phyloP scores from a whole-genome alignment of 495 filamentous ascomycete species.

The Penicillium diatomitis region DNA sequence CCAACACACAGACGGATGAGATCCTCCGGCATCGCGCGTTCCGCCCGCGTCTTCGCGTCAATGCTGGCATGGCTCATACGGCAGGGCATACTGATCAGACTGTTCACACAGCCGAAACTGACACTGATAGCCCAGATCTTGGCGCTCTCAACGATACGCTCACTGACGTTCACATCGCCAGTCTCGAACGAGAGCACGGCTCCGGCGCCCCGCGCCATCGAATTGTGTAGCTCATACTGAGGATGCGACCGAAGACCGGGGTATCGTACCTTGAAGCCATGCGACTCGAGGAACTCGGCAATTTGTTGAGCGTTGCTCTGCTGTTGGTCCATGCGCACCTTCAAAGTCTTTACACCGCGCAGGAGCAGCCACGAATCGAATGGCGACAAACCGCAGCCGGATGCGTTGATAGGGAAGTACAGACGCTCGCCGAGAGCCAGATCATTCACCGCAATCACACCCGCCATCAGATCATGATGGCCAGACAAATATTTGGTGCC shows the following conservation, averaged over 20 bases:
- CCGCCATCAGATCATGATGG: slow-evolving; percentile 98
- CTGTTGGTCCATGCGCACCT: slow-evolving; percentile 97
- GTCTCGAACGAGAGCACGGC: slow-evolving; percentile 96
- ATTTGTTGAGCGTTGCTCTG: slow-evolving; percentile 85
- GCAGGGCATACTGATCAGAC: slow-evolving; percentile 97
- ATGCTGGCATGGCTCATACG: slow-evolving; percentile 99
- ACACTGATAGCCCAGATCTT: slow-evolving; percentile 91
- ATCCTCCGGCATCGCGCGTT: slow-evolving; percentile 90
- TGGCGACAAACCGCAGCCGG: slow-evolving; percentile 85
- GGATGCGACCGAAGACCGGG: slow-evolving; percentile 89
- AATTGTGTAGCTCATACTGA: slow-evolving; percentile 92
- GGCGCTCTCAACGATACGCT: slow-evolving; percentile 89
- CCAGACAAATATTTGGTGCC: slow-evolving; percentile 97
- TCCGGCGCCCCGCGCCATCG: slow-evolving; percentile 86
- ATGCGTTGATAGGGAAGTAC: slow-evolving; percentile 93
- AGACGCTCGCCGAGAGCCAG: slow-evolving; percentile 72
- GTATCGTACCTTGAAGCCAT: slow-evolving; percentile 91
- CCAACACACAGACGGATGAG: slow-evolving; percentile 92
- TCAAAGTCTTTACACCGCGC: slow-evolving; percentile 89
- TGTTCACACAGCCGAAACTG: slow-evolving; percentile 96
- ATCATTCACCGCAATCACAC: slow-evolving; percentile 86
- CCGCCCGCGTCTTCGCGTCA: slow-evolving; percentile 82
- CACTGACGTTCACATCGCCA: slow-evolving; percentile 67
- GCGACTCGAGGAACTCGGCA: slow-evolving; percentile 81
- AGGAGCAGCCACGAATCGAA: slow-evolving; percentile 95